These are phyloP conservation scores for Eimeria acervulina DNA, from an alignment of 169 alveolate species.

Conservation along the genomic window DNA sequence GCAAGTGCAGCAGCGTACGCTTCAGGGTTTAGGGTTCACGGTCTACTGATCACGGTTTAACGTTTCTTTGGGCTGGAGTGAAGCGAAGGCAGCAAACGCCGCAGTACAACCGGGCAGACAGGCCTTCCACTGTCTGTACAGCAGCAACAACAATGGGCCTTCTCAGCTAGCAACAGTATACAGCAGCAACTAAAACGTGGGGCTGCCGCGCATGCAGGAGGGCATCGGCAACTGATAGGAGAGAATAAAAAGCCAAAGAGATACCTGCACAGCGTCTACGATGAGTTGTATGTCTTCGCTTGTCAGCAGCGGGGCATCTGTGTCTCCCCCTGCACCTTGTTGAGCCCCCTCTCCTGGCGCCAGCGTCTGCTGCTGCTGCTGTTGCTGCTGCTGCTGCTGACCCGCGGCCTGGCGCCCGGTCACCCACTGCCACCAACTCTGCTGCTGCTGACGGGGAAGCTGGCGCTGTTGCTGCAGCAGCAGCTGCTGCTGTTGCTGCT, in stretches of 20 bases:
- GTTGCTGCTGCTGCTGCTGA: conserved; percentile 37
- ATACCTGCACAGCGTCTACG: conserved; percentile 85
- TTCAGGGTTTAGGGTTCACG: background rate
- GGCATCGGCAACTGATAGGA: background rate
- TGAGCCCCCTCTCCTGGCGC: conserved; percentile 7
- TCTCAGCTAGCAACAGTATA: background rate
- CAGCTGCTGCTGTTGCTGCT: conserved; percentile 86
- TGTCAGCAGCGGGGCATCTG: conserved; percentile 78
- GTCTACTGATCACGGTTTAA: background rate
- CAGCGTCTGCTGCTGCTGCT: conserved; percentile 18
- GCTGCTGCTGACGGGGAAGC: conserved; percentile 85
- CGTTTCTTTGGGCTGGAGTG: background rate
- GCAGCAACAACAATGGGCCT: background rate
- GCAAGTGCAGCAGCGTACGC: background rate
- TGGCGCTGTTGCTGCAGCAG: conserved; percentile 71
- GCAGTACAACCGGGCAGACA: background rate
- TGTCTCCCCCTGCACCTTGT: conserved; percentile 14
- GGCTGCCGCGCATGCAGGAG: background rate
- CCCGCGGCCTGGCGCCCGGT: conserved; percentile 82
- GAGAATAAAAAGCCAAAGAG: background rate
- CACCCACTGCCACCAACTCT: conserved; percentile 90
- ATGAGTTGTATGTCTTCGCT: conserved; percentile 85
- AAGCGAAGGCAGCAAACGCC: background rate
- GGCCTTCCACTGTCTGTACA: background rate
- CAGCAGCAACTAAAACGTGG: background rate